Evolutionary conservation across 768 basidiomycete genomes (phyloP).

Genomic region (Jaapia argillacea): DNA sequence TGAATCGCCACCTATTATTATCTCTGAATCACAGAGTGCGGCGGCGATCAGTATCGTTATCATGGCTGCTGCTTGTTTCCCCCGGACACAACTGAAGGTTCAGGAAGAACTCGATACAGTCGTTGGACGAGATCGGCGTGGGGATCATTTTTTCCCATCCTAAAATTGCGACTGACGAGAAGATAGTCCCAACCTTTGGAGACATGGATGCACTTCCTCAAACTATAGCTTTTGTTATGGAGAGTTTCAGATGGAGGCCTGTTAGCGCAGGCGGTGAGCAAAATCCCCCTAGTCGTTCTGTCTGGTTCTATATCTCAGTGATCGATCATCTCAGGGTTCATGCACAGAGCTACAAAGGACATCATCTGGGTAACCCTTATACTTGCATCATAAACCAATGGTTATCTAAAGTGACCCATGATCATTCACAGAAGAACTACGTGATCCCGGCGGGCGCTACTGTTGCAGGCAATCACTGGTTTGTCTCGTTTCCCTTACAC

Average conservation of each 20-base stretch:
- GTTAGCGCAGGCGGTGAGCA: constrained; percentile 25
- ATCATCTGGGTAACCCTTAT: constrained; percentile 40
- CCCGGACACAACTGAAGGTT: constrained; percentile 21
- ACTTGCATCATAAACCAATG: too few relatives aligned
- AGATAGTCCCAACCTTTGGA: constrained; percentile 29
- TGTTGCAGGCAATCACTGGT: constrained; percentile 30
- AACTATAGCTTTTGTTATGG: constrained; percentile 29
- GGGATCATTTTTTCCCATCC: constrained; percentile 3
- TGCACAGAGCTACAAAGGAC: constrained; percentile 56
- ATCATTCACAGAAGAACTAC: constrained; percentile 24
- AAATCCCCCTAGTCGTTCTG: constrained; percentile 5
- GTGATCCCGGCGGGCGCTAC: constrained; percentile 29
- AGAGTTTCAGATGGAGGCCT: constrained; percentile 32
- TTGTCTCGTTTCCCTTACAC: constrained; percentile 1
- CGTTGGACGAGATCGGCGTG: constrained; percentile 24
- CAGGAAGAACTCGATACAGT: constrained; percentile 28
- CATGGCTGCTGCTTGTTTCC: constrained; percentile 28
- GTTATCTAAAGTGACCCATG: too few relatives aligned
- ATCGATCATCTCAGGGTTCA: constrained; percentile 36
- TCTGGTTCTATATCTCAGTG: background rate
- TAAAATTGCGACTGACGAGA: background rate
- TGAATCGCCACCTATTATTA: background rate
- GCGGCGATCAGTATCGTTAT: constrained; percentile 11
- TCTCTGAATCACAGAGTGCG: background rate
- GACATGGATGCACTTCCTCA: constrained; percentile 26